These are phyloP conservation scores for Trichodelitschia bisporula DNA, from an alignment of 495 filamentous ascomycete genomes.

Conservation along the genomic window DNA sequence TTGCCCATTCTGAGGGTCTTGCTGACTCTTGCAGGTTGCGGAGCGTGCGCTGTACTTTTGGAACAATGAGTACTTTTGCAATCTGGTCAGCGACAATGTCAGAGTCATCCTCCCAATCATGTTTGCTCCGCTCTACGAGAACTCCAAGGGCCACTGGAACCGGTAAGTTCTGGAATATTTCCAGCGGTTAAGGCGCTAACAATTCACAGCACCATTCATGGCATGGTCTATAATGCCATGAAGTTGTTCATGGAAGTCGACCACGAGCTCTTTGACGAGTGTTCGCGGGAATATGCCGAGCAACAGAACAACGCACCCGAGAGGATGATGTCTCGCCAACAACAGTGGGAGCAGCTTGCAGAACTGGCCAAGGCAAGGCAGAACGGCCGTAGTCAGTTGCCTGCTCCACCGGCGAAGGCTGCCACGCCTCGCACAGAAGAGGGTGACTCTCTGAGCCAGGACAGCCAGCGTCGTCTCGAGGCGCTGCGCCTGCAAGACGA, in stretches of 20 bases:
- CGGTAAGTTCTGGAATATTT: slow-evolving; percentile 29
- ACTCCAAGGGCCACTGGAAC: slow-evolving; percentile 99
- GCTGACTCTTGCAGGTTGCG: slow-evolving; percentile 37
- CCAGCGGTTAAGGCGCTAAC: slow-evolving; percentile 1
- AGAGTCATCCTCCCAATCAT: slow-evolving; percentile 97
- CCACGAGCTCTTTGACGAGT: slow-evolving; percentile 93
- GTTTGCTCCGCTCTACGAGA: slow-evolving; percentile 97
- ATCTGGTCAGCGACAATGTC: slow-evolving; percentile 95
- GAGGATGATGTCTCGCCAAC: slow-evolving; percentile 46
- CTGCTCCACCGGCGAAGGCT: slow-evolving; percentile 17
- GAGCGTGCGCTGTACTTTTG: slow-evolving; percentile 97
- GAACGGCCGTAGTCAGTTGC: slow-evolving; percentile 24
- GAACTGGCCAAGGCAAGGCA: slow-evolving; percentile 47
- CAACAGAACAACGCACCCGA: slow-evolving; percentile 71
- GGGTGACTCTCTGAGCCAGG: slow-evolving; percentile 48
- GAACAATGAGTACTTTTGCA: slow-evolving; percentile 99
- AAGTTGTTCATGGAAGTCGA: slow-evolving; percentile 99
- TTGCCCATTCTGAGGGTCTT: not conserved
- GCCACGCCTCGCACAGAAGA: slow-evolving; percentile 35
- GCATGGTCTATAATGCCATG: slow-evolving; percentile 99
- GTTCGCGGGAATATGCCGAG: slow-evolving; percentile 94
- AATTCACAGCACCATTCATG: slow-evolving; percentile 66
- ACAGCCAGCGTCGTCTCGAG: slow-evolving; percentile 64
- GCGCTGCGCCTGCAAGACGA: slow-evolving; percentile 68
- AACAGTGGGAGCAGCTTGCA: slow-evolving; percentile 66